Conservation (phyloP, 352 stramenopile genomes). For the Phytophthora hybrid region DNA sequence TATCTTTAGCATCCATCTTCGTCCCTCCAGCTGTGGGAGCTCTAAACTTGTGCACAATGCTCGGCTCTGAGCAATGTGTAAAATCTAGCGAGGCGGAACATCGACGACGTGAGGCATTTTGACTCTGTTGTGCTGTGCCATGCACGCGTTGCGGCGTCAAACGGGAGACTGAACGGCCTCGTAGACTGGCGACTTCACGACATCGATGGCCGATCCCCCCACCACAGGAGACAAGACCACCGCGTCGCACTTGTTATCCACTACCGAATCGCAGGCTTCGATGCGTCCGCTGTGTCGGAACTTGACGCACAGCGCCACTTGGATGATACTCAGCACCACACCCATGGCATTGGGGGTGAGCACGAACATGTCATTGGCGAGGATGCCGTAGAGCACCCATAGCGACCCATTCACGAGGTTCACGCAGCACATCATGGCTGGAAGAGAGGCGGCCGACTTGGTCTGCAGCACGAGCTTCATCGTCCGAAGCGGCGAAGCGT, state of each 20-base stretch:
- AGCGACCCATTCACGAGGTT: conserved; percentile 39
- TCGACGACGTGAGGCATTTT: neutral
- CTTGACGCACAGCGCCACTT: conserved; percentile 49
- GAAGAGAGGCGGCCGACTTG: conserved; percentile 40
- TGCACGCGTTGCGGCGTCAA: conserved; percentile 4
- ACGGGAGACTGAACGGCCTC: conserved; percentile 27
- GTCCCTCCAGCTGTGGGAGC: neutral
- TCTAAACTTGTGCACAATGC: neutral
- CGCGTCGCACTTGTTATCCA: conserved; percentile 18
- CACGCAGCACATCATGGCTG: conserved; percentile 38
- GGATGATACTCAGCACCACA: conserved; percentile 37
- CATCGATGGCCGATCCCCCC: conserved; percentile 6
- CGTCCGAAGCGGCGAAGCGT: conserved; percentile 40
- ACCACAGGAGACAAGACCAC: conserved; percentile 21
- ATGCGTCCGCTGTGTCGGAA: conserved; percentile 30
- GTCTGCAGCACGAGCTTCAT: conserved; percentile 43
- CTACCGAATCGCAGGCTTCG: neutral
- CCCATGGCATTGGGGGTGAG: conserved; percentile 42
- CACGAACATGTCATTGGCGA: conserved; percentile 46
- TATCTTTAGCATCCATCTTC: neutral
- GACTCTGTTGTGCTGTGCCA: neutral
- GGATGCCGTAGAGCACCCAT: conserved; percentile 35
- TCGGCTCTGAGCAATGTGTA: neutral
- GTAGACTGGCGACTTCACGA: conserved; percentile 29
- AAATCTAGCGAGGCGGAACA: neutral